These are phyloP conservation scores for Ceratobasidium sp. DNA, from an alignment of 1,284 basidiomycete species.

Conservation along the genomic window DNA sequence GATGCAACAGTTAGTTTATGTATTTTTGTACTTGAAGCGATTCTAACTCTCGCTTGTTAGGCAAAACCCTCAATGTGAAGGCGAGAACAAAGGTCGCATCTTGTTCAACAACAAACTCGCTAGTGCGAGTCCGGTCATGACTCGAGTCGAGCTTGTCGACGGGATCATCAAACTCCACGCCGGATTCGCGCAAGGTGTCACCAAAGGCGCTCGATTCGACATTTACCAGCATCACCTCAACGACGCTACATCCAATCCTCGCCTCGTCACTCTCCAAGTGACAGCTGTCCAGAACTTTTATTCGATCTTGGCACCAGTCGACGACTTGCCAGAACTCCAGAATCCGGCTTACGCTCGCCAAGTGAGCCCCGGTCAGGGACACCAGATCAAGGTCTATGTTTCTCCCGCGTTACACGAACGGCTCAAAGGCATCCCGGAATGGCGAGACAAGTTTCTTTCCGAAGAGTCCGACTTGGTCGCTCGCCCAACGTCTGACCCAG, in stretches of 20 bases:
- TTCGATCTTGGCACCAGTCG: not conserved
- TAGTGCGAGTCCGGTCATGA: slow-evolving; percentile 62
- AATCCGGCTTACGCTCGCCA: not conserved
- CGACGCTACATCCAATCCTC: slow-evolving; percentile 52
- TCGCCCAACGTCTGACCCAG: not conserved
- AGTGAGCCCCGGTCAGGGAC: not conserved
- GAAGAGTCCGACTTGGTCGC: not conserved
- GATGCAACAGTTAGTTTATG: slow-evolving; percentile 47
- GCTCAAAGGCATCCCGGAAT: not conserved
- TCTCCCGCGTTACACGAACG: not conserved
- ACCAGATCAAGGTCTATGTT: not conserved
- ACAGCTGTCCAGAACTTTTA: not conserved
- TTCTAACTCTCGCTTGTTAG: slow-evolving; percentile 27
- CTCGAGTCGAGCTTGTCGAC: slow-evolving; percentile 60
- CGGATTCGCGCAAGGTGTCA: slow-evolving; percentile 71
- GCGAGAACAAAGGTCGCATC: slow-evolving; percentile 63
- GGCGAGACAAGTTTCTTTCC: not conserved
- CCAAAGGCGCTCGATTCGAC: slow-evolving; percentile 70
- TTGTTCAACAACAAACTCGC: slow-evolving; percentile 72
- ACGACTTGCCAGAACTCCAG: not conserved
- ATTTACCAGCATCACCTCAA: slow-evolving; percentile 66
- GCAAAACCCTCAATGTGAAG: slow-evolving; percentile 68
- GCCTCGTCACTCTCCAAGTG: not conserved
- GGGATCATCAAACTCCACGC: slow-evolving; percentile 61
- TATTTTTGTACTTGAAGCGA: too few relatives aligned